Conservation (phyloP, 148 eudicot genomes). For the Rhododendron henanense region DNA sequence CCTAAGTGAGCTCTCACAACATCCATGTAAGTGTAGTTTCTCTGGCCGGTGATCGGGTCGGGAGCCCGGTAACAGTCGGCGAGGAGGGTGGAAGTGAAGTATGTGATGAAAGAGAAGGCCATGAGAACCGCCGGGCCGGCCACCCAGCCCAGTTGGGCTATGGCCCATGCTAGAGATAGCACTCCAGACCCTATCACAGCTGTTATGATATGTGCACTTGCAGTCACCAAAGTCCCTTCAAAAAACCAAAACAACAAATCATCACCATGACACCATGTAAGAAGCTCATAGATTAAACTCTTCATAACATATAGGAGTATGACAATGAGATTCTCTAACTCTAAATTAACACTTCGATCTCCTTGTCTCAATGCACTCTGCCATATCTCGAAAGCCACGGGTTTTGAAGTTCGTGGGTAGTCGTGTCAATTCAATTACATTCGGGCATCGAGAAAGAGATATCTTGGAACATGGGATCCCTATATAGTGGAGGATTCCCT, state of each 20-base stretch:
- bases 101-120: slow-evolving; percentile 69
- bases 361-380: background rate
- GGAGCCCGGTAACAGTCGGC: slow-evolving; percentile 80
- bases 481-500: background rate
- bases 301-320: background rate
- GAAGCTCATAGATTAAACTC: background rate
- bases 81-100: slow-evolving; percentile 71
- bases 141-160: slow-evolving; percentile 90
- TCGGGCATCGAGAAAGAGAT: background rate
- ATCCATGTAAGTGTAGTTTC: slow-evolving; percentile 90
- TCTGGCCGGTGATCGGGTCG: slow-evolving; percentile 53
- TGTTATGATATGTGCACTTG: slow-evolving; percentile 91
- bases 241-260: background rate
- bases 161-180: slow-evolving; percentile 84
- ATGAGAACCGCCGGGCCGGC: slow-evolving; percentile 67
- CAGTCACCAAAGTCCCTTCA: slow-evolving; percentile 63
- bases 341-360: background rate
- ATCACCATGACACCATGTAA: too few relatives aligned
- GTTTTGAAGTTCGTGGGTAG: background rate
- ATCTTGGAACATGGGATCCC: background rate
- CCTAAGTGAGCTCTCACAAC: slow-evolving; percentile 84
- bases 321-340: background rate
- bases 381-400: background rate
- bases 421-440: background rate
- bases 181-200: slow-evolving; percentile 98